Base-by-base conservation (phyloP, 495 filamentous ascomycete genomes). In the Massariosphaeria phaeospora region DNA sequence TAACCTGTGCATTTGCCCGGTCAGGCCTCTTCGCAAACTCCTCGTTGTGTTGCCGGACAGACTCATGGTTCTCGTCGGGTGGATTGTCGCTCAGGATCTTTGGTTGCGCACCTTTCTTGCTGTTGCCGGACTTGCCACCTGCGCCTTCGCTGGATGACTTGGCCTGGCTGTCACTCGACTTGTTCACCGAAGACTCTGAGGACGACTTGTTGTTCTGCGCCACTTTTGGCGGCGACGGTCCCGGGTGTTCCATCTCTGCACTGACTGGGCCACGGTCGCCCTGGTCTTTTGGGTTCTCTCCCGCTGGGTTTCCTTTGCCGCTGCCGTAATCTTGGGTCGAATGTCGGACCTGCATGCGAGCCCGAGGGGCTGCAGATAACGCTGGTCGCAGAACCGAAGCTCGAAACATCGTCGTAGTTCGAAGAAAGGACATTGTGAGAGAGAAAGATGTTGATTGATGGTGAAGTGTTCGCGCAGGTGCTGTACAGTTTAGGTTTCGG, bases 21-120 rank as follows among this genome's bases (percentile, higher is more conserved):
- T 72, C 60, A 83, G 67, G 42, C 72, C 67, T 55, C 21, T 54
- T 65, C 48, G 84, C 79, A 53, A 86, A 81, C 67, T 86, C 84
- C 29, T 75, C 59, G 60, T 82, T 78, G 21, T 86, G 73, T 56
- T 82, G 69, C 68, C 76, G 75, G 40, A 82, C 68, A 2, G 62
- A 52, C 51, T 55, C 44, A 23, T 64, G 45, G 0, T 49, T 56
- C 11, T 62, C 52, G 3, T 17, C 45, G 60, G 31, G 76, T 58
- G 40, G 76, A 61, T 77, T 77, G 47, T 80, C 73, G 34, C 77
- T 73, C 17, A 48, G 61, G 44, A 66, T 74, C 66, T 71, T 73
- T 36, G 71, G 69, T 45, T 70, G 58, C 58, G 69, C 48, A 52
- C 61, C 63, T 49, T 64, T 67, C 29, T 26, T 36, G 46, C 35